Conservation (phyloP, 2,329 filamentous ascomycete species). For the Penicillium griseofulvum region DNA sequence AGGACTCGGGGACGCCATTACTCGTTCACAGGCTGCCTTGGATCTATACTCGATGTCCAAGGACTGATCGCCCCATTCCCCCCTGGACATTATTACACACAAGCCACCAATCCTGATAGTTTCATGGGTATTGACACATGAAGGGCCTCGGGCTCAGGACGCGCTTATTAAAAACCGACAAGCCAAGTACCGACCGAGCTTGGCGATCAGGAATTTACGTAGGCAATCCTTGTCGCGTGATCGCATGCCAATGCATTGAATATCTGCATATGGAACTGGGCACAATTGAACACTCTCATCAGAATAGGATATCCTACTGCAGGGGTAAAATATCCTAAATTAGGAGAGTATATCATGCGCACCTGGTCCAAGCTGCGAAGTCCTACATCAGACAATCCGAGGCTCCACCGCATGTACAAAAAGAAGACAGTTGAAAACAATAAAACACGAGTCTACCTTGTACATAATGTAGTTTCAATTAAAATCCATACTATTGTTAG, state of each 20-base stretch:
- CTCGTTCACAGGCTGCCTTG: constrained; percentile 37
- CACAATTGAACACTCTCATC: background rate
- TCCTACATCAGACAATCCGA: background rate
- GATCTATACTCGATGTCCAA: constrained; percentile 30
- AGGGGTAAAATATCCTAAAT: background rate
- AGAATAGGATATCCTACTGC: background rate
- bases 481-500: background rate
- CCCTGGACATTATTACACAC: background rate
- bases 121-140: constrained; percentile 27
- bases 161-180: background rate
- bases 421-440: background rate
- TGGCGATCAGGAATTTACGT: background rate
- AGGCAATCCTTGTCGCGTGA: constrained; percentile 7
- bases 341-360: background rate
- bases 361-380: background rate
- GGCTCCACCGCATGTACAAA: background rate
- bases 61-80: constrained; percentile 26
- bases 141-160: constrained; percentile 20
- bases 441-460: background rate
- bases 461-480: background rate
- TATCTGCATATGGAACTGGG: constrained; percentile 5
- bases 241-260: constrained; percentile 2
- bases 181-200: background rate
- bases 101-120: background rate
- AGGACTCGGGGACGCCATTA: constrained; percentile 39